A percentile compares a stretch with the other conserved stretches of the same genome.
Conservation (phyloP, 306 rosid genomes). For the Fragaria ananassa region DNA sequence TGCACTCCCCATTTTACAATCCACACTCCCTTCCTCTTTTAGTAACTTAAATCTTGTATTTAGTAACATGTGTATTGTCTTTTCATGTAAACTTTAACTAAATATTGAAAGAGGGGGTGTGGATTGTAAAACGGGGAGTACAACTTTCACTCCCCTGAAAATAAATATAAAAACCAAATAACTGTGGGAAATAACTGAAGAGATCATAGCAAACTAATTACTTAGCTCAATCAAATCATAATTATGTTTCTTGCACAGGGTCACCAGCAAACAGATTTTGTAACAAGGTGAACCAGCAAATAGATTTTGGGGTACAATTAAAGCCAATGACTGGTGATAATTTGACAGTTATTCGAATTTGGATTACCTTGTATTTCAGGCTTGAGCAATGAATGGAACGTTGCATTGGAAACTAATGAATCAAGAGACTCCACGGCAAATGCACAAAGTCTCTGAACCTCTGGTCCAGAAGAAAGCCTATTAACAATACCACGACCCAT, state of each 20-base stretch:
- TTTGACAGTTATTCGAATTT: neutral
- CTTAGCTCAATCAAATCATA: neutral
- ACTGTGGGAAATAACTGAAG: neutral
- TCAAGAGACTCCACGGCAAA: constrained; percentile 73
- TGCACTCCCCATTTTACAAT: too few species aligned
- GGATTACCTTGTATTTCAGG: constrained; percentile 50
- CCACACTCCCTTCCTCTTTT: too few species aligned
- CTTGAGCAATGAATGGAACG: constrained; percentile 28
- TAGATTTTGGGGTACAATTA: neutral
- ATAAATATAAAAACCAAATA: neutral
- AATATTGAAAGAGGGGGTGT: too few species aligned
- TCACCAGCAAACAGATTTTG: neutral
- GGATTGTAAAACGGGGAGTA: too few species aligned
- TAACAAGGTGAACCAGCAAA: neutral
- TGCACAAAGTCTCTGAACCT: constrained; percentile 82
- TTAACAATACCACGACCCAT: constrained; percentile 95
- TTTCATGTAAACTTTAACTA: too few species aligned
- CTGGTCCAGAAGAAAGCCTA: constrained; percentile 97
- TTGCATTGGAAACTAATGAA: constrained; percentile 40
- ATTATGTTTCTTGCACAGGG: neutral
- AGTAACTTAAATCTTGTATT: too few species aligned
- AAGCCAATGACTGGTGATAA: neutral
- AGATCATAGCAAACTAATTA: constrained; percentile 3
- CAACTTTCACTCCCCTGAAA: too few species aligned
- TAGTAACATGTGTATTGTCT: too few species aligned